Evolutionary conservation across 1,284 basidiomycete species (phyloP).

Genomic region (Boletus austroedulis): DNA sequence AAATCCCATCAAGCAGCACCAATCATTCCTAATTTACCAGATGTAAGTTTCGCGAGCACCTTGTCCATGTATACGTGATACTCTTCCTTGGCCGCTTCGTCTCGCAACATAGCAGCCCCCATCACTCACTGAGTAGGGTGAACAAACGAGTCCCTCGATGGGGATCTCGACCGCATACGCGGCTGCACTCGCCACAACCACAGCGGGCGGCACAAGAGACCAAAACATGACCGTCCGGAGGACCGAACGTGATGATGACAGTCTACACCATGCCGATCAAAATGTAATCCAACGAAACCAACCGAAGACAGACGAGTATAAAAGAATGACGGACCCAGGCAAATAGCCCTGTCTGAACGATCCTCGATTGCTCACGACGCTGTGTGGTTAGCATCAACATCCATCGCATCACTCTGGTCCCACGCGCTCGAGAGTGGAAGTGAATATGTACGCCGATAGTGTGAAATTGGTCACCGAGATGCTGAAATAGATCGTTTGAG

Average conservation of each 20-base stretch:
- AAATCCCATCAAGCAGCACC: neutral
- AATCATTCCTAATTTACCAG: neutral
- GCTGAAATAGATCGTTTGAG: neutral
- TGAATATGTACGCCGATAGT: conserved; percentile 9
- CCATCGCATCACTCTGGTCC: too few species aligned
- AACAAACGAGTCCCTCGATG: conserved; percentile 24
- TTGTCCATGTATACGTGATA: conserved; percentile 1
- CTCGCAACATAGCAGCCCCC: neutral
- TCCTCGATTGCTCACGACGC: conserved; percentile 30
- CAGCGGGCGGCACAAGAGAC: conserved; percentile 27
- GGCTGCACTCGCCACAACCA: conserved; percentile 4
- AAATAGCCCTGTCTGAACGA: conserved; percentile 23
- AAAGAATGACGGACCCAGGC: conserved; percentile 31
- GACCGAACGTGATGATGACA: conserved; percentile 10
- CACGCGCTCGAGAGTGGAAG: neutral
- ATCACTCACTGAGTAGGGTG: neutral
- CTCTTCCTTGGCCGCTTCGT: neutral
- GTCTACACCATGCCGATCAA: conserved; percentile 8
- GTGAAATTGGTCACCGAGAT: conserved; percentile 16
- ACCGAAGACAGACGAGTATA: conserved; percentile 17
- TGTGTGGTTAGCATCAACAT: neutral
- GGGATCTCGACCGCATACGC: conserved; percentile 26
- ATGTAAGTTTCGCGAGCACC: neutral
- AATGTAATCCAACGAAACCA: neutral
- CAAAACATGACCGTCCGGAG: conserved; percentile 24